These are phyloP conservation scores for Aspergillus clavatus DNA, from an alignment of 2,329 filamentous ascomycete genomes.

Conservation along the genomic window DNA sequence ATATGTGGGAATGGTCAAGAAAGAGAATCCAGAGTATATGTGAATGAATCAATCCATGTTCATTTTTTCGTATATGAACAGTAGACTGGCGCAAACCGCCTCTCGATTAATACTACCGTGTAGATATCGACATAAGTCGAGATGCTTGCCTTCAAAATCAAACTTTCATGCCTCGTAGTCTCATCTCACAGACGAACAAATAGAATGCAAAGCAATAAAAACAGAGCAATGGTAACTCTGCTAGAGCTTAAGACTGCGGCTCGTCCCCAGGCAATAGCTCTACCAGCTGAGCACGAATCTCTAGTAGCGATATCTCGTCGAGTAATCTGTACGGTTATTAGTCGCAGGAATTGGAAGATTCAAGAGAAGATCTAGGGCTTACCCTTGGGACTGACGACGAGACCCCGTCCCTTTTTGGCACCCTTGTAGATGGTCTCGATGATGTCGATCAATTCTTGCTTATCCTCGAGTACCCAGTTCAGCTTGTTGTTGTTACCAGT, in stretches of 20 bases:
- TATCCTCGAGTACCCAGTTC: slow-evolving; percentile 94
- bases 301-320: slow-evolving; percentile 64
- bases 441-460: slow-evolving; percentile 97
- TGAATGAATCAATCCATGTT: no score
- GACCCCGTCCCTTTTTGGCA: slow-evolving; percentile 95
- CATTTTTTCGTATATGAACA: background rate
- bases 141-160: background rate
- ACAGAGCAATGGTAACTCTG: no score
- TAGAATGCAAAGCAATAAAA: background rate
- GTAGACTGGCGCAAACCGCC: background rate
- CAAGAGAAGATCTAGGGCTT: slow-evolving; percentile 22
- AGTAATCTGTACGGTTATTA: slow-evolving; percentile 47
- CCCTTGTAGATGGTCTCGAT: slow-evolving; percentile 96
- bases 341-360: background rate
- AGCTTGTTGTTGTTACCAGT: slow-evolving; percentile 99
- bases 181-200: background rate
- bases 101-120: background rate
- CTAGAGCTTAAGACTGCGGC: no score
- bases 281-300: no score
- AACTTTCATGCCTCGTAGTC: background rate
- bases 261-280: background rate
- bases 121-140: background rate
- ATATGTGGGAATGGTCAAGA: no score
- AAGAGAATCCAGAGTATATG: no score
- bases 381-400: slow-evolving; percentile 93